phyloP scores from a whole-genome alignment of 345 rosid genomes.

The Moricandia moricandioides region DNA sequence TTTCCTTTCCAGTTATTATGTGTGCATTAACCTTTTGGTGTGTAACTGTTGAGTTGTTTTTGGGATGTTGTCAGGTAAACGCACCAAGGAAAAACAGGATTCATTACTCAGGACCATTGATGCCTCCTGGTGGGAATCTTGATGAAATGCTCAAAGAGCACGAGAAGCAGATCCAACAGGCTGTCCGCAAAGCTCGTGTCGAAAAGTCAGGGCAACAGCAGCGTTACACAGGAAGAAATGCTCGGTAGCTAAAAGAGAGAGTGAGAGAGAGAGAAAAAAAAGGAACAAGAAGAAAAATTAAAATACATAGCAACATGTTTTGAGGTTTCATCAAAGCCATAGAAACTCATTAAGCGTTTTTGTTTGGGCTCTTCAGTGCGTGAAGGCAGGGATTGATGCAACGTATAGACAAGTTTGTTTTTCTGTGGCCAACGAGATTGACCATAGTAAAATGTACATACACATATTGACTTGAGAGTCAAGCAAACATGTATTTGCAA shows the following conservation, averaged over 20 bases:
- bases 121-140: conserved; percentile 87
- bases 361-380: conserved; percentile 14
- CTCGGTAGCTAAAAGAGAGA: conserved; percentile 24
- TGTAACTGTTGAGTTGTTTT: not conserved
- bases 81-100: conserved; percentile 69
- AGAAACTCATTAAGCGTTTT: conserved; percentile 8
- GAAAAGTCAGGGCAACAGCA: conserved; percentile 47
- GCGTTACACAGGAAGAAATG: conserved; percentile 27
- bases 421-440: conserved; percentile 23
- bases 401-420: conserved; percentile 23
- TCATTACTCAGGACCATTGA: conserved; percentile 87
- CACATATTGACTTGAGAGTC: conserved; percentile 30
- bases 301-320: conserved; percentile 8
- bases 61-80: conserved; percentile 45
- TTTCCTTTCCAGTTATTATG: not conserved
- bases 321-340: conserved; percentile 17
- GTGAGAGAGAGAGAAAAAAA: not conserved
- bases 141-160: conserved; percentile 90
- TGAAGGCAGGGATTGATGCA: conserved; percentile 30
- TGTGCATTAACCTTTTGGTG: conserved; percentile 1
- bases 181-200: conserved; percentile 72
- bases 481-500: conserved; percentile 19
- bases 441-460: conserved; percentile 13
- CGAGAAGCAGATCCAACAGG: conserved; percentile 88
- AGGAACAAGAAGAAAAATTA: not conserved